Evolutionary conservation across 305 asterid genomes (phyloP), one percentile per base, ranked within the genome.

Genomic region (Fraxinus albicans): DNA sequence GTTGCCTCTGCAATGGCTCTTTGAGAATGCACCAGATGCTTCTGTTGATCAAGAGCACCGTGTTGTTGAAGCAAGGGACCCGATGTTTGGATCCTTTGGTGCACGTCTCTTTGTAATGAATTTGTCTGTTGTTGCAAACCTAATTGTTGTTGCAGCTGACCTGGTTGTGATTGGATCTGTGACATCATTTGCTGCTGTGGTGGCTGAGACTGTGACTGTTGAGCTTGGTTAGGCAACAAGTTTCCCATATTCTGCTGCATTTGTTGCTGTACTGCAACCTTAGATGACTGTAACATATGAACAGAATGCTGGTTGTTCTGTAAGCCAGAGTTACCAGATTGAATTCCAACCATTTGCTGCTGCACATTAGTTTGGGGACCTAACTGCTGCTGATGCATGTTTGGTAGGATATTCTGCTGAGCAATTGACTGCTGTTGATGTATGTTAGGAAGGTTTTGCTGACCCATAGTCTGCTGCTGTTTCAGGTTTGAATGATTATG

Each of bases 21-120:
- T 86, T 91, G 97, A 82, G 98, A 78, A 88, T 92, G 99, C 89
- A 89, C 77, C 69, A 91, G 84, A 89, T 90, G 98, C 86, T 93
- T 93, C 91, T 89, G 98, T 80, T 92, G 98, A 83, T 96, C 99
- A 73, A 91, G 84, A 36, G 90, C 80, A 85, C 84, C 85, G 80
- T 90, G 99, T 73, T 90, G 98, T 87, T 91, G 99, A 90, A 89
- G 95, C 92, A 92, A 86, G 82, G 99, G 91, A 25, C 91, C 94
- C 63, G 97, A 88, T 33, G 94, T 83, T 85, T 87, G 97, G 80
- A 93, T 89, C 91, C 98, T 88, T 86, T 94, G 98, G 75, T 93
- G 98, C 91, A 90, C 86, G 73, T 95, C 97, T 74, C 97, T 89
- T 86, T 87, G 94, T 80, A 92, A 77, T 17, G 92, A 29, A 90